These are phyloP conservation scores for Boletellus ananas DNA, from an alignment of 768 basidiomycete genomes.

Conservation along the genomic window DNA sequence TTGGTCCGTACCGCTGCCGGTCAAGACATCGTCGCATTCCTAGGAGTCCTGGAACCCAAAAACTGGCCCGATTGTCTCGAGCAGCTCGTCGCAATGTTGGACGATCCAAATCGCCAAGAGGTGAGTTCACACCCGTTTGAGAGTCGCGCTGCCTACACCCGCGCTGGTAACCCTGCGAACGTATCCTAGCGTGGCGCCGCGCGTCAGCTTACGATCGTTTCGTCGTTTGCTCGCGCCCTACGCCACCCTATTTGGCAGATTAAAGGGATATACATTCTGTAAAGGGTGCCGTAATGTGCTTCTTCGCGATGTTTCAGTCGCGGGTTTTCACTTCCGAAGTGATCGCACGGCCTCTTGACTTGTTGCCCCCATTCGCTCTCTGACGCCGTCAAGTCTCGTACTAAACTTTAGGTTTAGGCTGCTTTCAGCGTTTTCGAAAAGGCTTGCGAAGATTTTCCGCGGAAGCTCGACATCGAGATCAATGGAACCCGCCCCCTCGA, in stretches of 20 bases:
- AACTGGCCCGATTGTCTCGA: conserved; percentile 96
- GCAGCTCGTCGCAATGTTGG: conserved; percentile 76
- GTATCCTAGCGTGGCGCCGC: not conserved
- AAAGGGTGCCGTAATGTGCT: conserved; percentile 5
- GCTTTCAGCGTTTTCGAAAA: conserved; percentile 94
- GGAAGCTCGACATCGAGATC: conserved; percentile 92
- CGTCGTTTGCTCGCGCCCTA: conserved; percentile 6
- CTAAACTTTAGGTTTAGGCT: conserved; percentile 46
- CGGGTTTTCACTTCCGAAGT: conserved; percentile 3
- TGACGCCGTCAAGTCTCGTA: conserved; percentile 4
- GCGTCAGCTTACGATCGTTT: not conserved
- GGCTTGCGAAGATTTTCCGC: conserved; percentile 94
- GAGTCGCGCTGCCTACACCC: not conserved
- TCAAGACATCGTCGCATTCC: conserved; percentile 87
- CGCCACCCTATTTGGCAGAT: conserved; percentile 3
- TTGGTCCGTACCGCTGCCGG: conserved; percentile 95
- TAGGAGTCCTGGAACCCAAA: conserved; percentile 82
- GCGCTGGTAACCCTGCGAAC: not conserved
- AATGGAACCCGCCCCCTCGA: conserved; percentile 91
- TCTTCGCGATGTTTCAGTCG: not conserved
- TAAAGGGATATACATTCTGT: not conserved
- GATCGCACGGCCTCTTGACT: not conserved
- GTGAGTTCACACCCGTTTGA: conserved; percentile 44
- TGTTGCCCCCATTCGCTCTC: not conserved
- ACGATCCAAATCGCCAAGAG: conserved; percentile 82